Evolutionary conservation across 2,329 filamentous ascomycete species (phyloP).

Genomic region (Fusarium duplospermum): DNA sequence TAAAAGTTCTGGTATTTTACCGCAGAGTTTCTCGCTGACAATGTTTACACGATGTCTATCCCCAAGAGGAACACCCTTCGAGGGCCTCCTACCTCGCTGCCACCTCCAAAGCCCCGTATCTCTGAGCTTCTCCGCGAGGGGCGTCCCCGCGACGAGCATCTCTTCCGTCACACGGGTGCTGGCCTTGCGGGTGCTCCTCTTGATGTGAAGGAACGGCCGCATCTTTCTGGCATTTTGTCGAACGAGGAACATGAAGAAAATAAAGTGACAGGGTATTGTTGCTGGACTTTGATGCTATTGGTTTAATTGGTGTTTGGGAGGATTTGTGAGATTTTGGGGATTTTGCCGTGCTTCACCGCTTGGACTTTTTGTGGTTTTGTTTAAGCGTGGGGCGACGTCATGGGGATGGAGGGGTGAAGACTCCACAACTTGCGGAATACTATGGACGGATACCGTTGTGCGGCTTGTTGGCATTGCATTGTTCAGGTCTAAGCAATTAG

Average conservation of each 20-base stretch:
- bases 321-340: constrained; percentile 26
- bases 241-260: constrained; percentile 33
- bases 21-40: constrained; percentile 62
- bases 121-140: constrained; percentile 39
- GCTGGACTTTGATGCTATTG: not conserved
- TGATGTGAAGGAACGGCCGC: constrained; percentile 15
- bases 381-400: not conserved
- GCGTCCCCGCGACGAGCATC: constrained; percentile 14
- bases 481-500: too few relatives aligned
- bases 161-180: not conserved
- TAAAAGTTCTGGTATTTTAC: too few relatives aligned
- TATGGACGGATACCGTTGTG: not conserved
- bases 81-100: not conserved
- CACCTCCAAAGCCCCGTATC: constrained; percentile 44
- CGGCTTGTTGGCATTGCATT: too few relatives aligned
- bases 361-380: not conserved
- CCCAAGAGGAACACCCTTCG: constrained; percentile 23
- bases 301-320: not conserved
- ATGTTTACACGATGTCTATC: constrained; percentile 63
- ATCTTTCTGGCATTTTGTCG: constrained; percentile 27
- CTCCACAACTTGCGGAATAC: not conserved
- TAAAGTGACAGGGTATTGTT: not conserved
- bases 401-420: not conserved
- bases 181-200: constrained; percentile 6
- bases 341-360: constrained; percentile 35